phyloP scores from a whole-genome alignment of 2,329 filamentous ascomycete species.

The Arthrobotrys pseudoclavata region DNA sequence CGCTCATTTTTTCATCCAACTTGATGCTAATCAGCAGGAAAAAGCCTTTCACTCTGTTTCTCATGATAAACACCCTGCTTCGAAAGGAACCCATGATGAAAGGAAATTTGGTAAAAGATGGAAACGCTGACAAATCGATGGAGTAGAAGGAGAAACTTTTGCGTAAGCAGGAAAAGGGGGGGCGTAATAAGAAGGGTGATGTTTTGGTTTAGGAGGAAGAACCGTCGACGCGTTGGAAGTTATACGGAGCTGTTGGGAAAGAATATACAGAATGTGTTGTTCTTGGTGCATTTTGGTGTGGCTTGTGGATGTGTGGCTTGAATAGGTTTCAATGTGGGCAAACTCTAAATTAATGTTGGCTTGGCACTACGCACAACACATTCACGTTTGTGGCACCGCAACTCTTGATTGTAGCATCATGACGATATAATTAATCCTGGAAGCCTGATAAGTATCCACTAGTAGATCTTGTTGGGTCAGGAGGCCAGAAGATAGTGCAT shows the following conservation, averaged over 20 bases:
- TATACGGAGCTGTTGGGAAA: not conserved
- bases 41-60: no score
- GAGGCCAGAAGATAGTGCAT: no score
- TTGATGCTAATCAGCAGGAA: no score
- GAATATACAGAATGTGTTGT: slow-evolving; percentile 3
- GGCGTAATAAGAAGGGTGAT: not conserved
- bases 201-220: not conserved
- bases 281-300: slow-evolving; percentile 48
- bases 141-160: no score
- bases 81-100: no score
- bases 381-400: not conserved
- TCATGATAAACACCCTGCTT: no score
- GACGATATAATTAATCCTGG: no score
- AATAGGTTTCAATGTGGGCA: not conserved
- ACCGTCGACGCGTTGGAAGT: not conserved
- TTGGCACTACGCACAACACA: slow-evolving; percentile 1
- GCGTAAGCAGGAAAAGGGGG: not conserved
- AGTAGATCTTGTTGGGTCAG: no score
- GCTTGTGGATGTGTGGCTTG: slow-evolving; percentile 35
- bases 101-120: no score
- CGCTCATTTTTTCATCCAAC: no score
- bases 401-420: no score
- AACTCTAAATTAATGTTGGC: not conserved
- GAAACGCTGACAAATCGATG: not conserved
- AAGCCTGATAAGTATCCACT: no score